Evolutionary conservation across 1,139 yeast species (phyloP).

Genomic region (Yamadazyma conglobata): DNA sequence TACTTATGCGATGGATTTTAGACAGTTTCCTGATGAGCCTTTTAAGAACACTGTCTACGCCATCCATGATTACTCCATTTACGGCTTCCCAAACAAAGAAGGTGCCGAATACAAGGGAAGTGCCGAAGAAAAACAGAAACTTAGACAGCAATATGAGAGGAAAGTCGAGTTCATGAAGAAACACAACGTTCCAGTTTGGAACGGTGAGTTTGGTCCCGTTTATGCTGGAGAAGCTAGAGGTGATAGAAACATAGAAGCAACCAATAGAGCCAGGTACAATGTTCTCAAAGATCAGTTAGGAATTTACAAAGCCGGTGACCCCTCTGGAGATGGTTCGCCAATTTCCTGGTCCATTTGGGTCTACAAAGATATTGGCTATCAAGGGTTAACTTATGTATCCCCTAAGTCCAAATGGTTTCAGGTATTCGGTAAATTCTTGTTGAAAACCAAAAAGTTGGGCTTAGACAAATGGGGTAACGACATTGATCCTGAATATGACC

Average conservation of each 20-base stretch:
- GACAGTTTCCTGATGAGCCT: slow-evolving; percentile 35
- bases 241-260: slow-evolving; percentile 30
- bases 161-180: slow-evolving; percentile 39
- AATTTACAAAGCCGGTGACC: slow-evolving; percentile 40
- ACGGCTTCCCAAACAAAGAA: slow-evolving; percentile 38
- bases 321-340: slow-evolving; percentile 40
- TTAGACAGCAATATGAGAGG: slow-evolving; percentile 33
- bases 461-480: slow-evolving; percentile 48
- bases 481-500: slow-evolving; percentile 33
- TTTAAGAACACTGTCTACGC: slow-evolving; percentile 42
- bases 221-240: slow-evolving; percentile 41
- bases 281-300: slow-evolving; percentile 41
- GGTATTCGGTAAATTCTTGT: slow-evolving; percentile 36
- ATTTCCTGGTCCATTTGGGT: slow-evolving; percentile 50
- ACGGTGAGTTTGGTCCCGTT: slow-evolving; percentile 51
- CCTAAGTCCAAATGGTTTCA: slow-evolving; percentile 40
- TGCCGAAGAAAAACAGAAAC: slow-evolving; percentile 26
- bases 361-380: slow-evolving; percentile 49
- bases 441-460: slow-evolving; percentile 40
- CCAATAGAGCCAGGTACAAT: slow-evolving; percentile 34
- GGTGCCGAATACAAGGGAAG: slow-evolving; percentile 30
- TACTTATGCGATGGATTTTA: slow-evolving; percentile 46
- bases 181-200: slow-evolving; percentile 46
- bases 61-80: slow-evolving; percentile 42
- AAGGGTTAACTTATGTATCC: slow-evolving; percentile 42